Evolutionary conservation across 2,329 filamentous ascomycete genomes (phyloP).

Genomic region (Fusarium sp.): DNA sequence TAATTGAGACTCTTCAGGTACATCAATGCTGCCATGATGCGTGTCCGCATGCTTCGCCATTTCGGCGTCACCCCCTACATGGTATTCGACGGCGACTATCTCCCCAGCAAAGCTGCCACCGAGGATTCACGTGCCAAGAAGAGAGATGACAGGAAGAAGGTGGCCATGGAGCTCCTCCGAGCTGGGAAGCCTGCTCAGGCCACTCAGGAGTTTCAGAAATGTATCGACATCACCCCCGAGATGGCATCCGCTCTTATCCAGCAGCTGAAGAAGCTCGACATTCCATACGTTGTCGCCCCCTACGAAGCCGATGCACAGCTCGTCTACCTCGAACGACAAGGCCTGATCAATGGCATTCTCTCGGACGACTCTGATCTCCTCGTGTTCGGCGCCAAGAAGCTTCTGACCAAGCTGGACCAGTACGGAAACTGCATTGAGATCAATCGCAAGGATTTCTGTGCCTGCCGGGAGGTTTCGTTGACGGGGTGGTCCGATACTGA

Average conservation of each 20-base stretch:
- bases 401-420: constrained; percentile 93
- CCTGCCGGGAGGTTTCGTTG: constrained; percentile 85
- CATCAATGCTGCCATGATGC: constrained; percentile 87
- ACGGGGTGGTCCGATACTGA: constrained; percentile 91
- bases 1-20: constrained; percentile 62
- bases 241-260: constrained; percentile 95
- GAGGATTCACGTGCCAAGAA: constrained; percentile 78
- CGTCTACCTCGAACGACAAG: constrained; percentile 88
- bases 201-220: constrained; percentile 87
- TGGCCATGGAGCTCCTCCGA: constrained; percentile 79
- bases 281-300: constrained; percentile 91
- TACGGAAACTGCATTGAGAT: constrained; percentile 94
- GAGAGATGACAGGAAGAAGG: constrained; percentile 76
- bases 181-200: constrained; percentile 84
- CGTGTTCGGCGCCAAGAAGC: constrained; percentile 89
- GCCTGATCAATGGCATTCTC: constrained; percentile 83
- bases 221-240: constrained; percentile 91
- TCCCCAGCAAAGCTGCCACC: constrained; percentile 91
- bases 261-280: constrained; percentile 78
- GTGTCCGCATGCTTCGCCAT: constrained; percentile 91
- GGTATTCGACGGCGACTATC: constrained; percentile 93
- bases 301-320: constrained; percentile 98
- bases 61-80: constrained; percentile 95
- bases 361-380: constrained; percentile 97
- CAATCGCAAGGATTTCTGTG: constrained; percentile 85